Evolutionary conservation across 805 yeast genomes (phyloP).

Genomic region (Monosporozyma yasuniensis): DNA sequence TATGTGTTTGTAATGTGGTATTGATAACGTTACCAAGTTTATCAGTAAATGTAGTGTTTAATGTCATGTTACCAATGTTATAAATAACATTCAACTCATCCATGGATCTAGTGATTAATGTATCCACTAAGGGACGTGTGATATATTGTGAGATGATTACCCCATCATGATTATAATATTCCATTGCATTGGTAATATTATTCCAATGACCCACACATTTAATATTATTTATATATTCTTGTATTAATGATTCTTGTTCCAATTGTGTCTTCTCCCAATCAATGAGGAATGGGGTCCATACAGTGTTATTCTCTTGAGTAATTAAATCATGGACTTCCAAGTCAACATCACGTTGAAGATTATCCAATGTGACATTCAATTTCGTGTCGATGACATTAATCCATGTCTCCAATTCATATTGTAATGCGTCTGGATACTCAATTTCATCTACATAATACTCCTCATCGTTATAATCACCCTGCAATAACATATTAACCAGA

Average conservation of each 20-base stretch:
- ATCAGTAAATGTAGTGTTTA: background rate
- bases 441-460: background rate
- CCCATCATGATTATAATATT: slow-evolving; percentile 26
- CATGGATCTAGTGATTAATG: background rate
- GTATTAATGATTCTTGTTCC: background rate
- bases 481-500: background rate
- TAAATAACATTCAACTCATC: background rate
- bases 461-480: background rate
- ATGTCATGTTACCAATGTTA: background rate
- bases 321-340: background rate
- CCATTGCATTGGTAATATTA: slow-evolving; percentile 14
- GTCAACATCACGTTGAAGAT: background rate
- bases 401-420: slow-evolving; percentile 32
- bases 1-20: background rate
- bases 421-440: background rate
- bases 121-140: slow-evolving; percentile 36
- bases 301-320: background rate
- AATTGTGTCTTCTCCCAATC: too few relatives aligned
- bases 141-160: slow-evolving; percentile 30
- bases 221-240: slow-evolving; percentile 24
- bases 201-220: slow-evolving; percentile 27
- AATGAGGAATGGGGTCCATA: background rate
- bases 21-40: background rate
- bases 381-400: slow-evolving; percentile 30
- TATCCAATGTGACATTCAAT: slow-evolving; percentile 22